A percentile compares a stretch with the other conserved stretches of the same genome.
Conservation (phyloP, 441 rosid genomes). For the Eutrema salsugineum region DNA sequence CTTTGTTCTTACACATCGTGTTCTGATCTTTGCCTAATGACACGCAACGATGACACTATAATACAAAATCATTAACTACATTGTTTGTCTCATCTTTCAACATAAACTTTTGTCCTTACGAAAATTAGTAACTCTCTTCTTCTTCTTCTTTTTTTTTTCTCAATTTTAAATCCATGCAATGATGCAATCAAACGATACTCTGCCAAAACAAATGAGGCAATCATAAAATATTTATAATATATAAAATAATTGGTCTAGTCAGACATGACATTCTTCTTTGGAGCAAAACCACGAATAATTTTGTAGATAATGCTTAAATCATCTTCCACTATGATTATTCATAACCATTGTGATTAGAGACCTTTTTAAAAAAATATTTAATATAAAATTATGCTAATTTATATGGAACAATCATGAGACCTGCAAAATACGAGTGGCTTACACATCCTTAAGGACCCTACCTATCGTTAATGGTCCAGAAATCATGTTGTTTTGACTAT, state of each 20-base stretch:
- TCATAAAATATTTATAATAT: neutral
- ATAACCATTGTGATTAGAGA: constrained; percentile 23
- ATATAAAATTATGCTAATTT: neutral
- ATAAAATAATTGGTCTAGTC: constrained; percentile 4
- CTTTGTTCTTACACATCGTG: neutral
- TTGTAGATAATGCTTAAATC: constrained; percentile 28
- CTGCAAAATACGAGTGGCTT: neutral
- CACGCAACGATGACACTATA: too few relatives aligned
- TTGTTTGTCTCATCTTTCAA: too few relatives aligned
- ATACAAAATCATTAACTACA: too few relatives aligned
- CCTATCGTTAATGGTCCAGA: neutral
- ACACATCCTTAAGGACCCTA: constrained; percentile 16
- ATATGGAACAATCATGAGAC: constrained; percentile 9
- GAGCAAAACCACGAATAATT: constrained; percentile 9
- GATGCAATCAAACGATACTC: neutral
- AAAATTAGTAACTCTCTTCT: neutral
- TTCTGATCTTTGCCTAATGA: too few relatives aligned
- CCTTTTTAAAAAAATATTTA: neutral
- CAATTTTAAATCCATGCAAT: neutral
- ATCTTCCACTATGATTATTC: constrained; percentile 32
- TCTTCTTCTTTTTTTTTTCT: neutral
- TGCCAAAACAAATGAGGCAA: neutral
- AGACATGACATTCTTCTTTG: constrained; percentile 12
- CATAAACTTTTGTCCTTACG: neutral
- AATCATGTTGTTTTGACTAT: constrained; percentile 12